Conservation (phyloP, 2,329 filamentous ascomycete genomes). For the Ophidiomyces ophidiicola region DNA sequence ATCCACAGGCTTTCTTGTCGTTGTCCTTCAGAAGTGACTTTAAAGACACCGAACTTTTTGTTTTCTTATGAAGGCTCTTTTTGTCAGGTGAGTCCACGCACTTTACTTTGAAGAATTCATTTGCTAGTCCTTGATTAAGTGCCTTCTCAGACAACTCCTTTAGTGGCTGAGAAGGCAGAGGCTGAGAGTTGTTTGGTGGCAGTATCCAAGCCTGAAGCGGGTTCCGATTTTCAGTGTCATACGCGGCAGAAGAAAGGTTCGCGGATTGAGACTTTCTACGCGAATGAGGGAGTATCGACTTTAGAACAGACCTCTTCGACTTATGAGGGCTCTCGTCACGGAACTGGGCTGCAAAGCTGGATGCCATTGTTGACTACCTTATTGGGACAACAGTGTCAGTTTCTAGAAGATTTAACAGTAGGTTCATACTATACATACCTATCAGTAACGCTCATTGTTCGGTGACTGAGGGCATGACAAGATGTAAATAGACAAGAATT, state of each 20-base stretch:
- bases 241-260: constrained; percentile 12
- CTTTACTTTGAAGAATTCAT: constrained; percentile 24
- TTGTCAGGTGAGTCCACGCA: constrained; percentile 28
- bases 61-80: constrained; percentile 40
- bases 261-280: constrained; percentile 39
- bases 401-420: too few relatives aligned
- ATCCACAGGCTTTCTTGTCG: constrained; percentile 33
- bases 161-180: constrained; percentile 24
- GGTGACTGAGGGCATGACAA: too few relatives aligned
- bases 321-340: constrained; percentile 27
- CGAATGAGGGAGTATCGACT: constrained; percentile 40
- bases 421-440: too few relatives aligned
- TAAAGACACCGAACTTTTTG: constrained; percentile 43
- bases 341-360: constrained; percentile 26
- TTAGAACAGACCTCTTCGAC: constrained; percentile 37
- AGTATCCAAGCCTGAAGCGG: constrained; percentile 30
- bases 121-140: constrained; percentile 26
- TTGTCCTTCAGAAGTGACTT: constrained; percentile 38
- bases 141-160: constrained; percentile 25
- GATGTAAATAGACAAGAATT: too few relatives aligned
- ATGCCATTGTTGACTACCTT: constrained; percentile 22
- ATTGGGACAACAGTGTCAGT: neutral
- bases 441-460: too few relatives aligned
- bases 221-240: constrained; percentile 20
- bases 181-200: constrained; percentile 41